phyloP scores from a whole-genome alignment of 2,329 filamentous ascomycete species.

The Aspergillus thermomutatus region DNA sequence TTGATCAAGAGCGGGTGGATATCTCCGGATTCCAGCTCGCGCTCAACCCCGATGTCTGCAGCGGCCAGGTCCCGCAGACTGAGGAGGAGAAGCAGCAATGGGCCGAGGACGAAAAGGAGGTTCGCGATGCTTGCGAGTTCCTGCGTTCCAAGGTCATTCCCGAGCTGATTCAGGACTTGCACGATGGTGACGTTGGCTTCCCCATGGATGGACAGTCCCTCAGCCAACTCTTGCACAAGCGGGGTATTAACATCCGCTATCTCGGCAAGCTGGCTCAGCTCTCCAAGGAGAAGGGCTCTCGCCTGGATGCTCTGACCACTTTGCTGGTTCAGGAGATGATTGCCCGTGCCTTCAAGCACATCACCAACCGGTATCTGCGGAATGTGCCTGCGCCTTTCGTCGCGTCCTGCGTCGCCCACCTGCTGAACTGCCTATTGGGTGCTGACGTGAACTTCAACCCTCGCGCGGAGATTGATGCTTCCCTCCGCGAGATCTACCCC shows the following conservation, averaged over 20 bases:
- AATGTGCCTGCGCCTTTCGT: constrained; percentile 75
- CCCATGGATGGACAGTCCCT: constrained; percentile 97
- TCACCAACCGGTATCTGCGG: constrained; percentile 74
- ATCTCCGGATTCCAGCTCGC: constrained; percentile 82
- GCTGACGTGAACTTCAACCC: constrained; percentile 73
- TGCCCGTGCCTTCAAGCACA: constrained; percentile 91
- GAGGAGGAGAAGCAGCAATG: constrained; percentile 84
- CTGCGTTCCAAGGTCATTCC: constrained; percentile 76
- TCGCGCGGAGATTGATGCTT: constrained; percentile 70
- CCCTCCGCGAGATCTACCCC: constrained; percentile 71
- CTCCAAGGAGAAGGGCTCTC: constrained; percentile 63
- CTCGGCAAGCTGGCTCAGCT: constrained; percentile 77
- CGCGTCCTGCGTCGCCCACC: constrained; percentile 75
- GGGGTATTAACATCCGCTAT: constrained; percentile 95
- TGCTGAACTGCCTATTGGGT: constrained; percentile 91
- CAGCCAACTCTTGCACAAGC: constrained; percentile 85
- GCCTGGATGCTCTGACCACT: constrained; percentile 71
- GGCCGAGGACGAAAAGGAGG: constrained; percentile 80
- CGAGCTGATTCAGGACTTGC: constrained; percentile 79
- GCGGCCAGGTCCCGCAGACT: constrained; percentile 83
- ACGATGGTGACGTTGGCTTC: constrained; percentile 91
- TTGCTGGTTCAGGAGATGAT: constrained; percentile 90
- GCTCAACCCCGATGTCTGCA: constrained; percentile 94
- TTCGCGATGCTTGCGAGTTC: constrained; percentile 77
- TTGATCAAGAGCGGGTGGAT: constrained; percentile 68